phyloP scores from a whole-genome alignment of 208 protist genomes.

The Trypanosoma rangeli region DNA sequence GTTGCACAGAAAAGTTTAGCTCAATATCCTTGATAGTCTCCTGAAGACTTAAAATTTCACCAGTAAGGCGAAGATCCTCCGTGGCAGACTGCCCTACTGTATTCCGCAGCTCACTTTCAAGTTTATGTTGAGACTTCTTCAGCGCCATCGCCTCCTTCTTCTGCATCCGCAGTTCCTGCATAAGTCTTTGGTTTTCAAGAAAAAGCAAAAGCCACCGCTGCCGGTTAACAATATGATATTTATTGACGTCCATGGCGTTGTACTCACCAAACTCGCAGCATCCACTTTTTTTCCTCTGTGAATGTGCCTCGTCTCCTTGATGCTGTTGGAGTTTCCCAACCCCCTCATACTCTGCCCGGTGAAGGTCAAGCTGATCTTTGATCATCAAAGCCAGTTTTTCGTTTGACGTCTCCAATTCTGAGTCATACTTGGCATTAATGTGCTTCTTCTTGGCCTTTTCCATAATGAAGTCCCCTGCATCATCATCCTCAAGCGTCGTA shows the following conservation, averaged over 20 bases:
- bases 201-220: slow-evolving; percentile 25
- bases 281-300: background rate
- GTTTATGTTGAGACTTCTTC: background rate
- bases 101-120: slow-evolving; percentile 29
- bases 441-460: slow-evolving; percentile 67
- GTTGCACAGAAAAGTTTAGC: slow-evolving; percentile 50
- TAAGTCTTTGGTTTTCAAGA: slow-evolving; percentile 22
- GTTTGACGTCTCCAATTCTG: slow-evolving; percentile 69
- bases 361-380: slow-evolving; percentile 71
- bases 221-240: slow-evolving; percentile 5
- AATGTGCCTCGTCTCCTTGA: background rate
- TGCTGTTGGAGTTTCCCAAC: slow-evolving; percentile 8
- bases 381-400: slow-evolving; percentile 75
- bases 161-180: slow-evolving; percentile 15
- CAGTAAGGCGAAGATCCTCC: slow-evolving; percentile 33
- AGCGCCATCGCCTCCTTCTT: slow-evolving; percentile 11
- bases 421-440: slow-evolving; percentile 82
- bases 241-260: slow-evolving; percentile 9
- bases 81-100: slow-evolving; percentile 43
- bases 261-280: background rate
- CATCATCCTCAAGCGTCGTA: slow-evolving; percentile 11
- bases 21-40: slow-evolving; percentile 66
- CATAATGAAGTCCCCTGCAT: slow-evolving; percentile 14
- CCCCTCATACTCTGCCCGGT: slow-evolving; percentile 56
- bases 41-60: slow-evolving; percentile 48